phyloP scores from a whole-genome alignment of 73 alveolate species.

The Halteria grandinella region DNA sequence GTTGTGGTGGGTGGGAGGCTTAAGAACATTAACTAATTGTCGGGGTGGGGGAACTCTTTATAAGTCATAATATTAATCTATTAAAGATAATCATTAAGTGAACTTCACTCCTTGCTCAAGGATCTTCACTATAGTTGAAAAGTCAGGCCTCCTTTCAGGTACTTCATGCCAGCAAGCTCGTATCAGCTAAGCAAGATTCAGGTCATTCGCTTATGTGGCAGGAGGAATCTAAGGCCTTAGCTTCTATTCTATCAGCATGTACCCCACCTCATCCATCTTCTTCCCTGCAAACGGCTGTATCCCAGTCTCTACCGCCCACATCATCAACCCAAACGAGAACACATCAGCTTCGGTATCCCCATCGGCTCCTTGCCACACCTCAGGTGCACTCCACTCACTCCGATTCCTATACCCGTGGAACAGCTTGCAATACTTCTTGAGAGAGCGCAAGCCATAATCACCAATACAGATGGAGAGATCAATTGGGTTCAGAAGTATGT shows the following conservation, averaged over 20 bases:
- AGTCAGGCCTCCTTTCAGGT: background rate
- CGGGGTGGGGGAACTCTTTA: too few species aligned
- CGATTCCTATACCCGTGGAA: constrained; percentile 18
- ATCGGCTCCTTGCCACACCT: constrained; percentile 45
- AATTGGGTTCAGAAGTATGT: constrained; percentile 35
- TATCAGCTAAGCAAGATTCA: background rate
- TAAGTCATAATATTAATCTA: too few species aligned
- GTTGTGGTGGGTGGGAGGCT: too few species aligned
- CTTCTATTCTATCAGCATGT: constrained; percentile 28
- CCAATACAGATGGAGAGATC: constrained; percentile 24
- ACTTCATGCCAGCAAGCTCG: background rate
- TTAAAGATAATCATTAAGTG: too few species aligned
- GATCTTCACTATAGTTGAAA: too few species aligned
- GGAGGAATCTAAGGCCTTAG: constrained; percentile 46
- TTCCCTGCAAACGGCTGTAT: constrained; percentile 50
- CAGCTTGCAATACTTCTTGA: constrained; percentile 43
- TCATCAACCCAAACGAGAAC: constrained; percentile 38
- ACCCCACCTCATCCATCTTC: constrained; percentile 23
- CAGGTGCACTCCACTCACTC: constrained; percentile 50
- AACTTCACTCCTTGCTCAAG: too few species aligned
- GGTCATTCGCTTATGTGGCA: background rate
- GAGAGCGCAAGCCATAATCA: constrained; percentile 41
- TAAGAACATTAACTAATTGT: too few species aligned
- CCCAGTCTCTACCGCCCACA: constrained; percentile 60
- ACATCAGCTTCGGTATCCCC: constrained; percentile 31